Evolutionary conservation across 805 yeast species (phyloP), one percentile per base, ranked within the genome.

Genomic region (Candida multigemmis): DNA sequence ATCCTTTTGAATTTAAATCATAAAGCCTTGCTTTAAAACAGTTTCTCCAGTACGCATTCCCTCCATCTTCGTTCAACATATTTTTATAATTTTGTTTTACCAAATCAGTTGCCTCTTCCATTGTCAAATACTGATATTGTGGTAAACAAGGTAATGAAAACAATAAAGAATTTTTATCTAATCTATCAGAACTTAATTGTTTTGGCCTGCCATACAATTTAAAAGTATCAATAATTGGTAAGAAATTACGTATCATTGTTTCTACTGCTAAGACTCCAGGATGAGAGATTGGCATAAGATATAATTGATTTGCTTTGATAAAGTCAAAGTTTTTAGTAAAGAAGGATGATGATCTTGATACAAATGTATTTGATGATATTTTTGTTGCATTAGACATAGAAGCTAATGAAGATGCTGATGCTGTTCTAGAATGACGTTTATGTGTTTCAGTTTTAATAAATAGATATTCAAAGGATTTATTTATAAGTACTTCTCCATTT

Each of bases 121-220:
- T 34, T 3, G 60, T 42, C 34, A 81, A 42, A 35, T 77, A 76
- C 39, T 74, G 70, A 17, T 74, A 71, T 32, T 68, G 74, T 3
- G 93, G 93, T 41, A 82, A 60, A 13, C 75, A 71, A 4, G 93
- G 93, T 33, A 81, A 59, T 0, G 78, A 89, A 56, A 78, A 81
- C 18, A 84, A 61, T 44, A 84, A 56, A 10, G 89, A 78, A 18
- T 67, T 54, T 23, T 66, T 47, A 38, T 84, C 81, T 2, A 60
- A 45, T 50, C 82, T 84, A 49, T 81, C 82, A 12, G 91, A 83
- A 41, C 69, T 75, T 39, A 84, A 65, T 33, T 79, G 74, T 28
- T 65, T 57, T 1, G 93, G 91, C 38, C 91, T 63, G 6, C 93
- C 93, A 42, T 81, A 81, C 24, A 81, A 48, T 42, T 66, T 69